A percentile compares a stretch with the other conserved stretches of the same genome.
phyloP scores from a whole-genome alignment of 192 early-diverging fungal species.

The Coemansia sp. region DNA sequence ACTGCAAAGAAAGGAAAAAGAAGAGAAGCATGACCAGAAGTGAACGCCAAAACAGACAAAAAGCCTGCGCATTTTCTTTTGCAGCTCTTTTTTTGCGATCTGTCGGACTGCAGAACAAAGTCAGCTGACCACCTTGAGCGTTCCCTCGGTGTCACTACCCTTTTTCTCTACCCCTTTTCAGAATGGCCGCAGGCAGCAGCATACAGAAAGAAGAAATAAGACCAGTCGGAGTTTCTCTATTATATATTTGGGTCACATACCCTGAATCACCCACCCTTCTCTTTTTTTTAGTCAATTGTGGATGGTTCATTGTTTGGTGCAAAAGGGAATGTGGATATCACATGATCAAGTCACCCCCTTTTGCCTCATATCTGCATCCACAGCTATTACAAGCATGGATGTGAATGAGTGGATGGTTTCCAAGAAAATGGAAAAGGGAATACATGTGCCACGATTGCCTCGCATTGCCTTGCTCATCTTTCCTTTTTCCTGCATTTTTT shows the following conservation, averaged over 20 bases:
- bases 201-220: neutral
- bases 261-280: neutral
- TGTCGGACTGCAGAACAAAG: neutral
- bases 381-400: neutral
- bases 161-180: neutral
- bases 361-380: neutral
- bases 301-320: too few relatives aligned
- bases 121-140: slow-evolving; percentile 1
- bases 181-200: neutral
- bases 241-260: neutral
- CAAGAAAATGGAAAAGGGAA: neutral
- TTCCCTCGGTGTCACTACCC: neutral
- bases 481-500: neutral
- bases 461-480: neutral
- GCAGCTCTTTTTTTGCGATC: slow-evolving; percentile 1
- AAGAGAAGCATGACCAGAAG: neutral
- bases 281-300: neutral
- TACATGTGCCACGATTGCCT: neutral
- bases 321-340: neutral
- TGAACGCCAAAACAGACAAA: neutral
- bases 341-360: neutral
- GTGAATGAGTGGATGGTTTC: too few relatives aligned
- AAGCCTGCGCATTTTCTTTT: slow-evolving; percentile 2
- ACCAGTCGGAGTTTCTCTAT: too few relatives aligned
- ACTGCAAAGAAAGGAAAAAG: slow-evolving; percentile 1